Percentiles rank a stretch among this genome's conserved stretches.
Conservation (phyloP, 441 rosid species). For the Populus hybrid region DNA sequence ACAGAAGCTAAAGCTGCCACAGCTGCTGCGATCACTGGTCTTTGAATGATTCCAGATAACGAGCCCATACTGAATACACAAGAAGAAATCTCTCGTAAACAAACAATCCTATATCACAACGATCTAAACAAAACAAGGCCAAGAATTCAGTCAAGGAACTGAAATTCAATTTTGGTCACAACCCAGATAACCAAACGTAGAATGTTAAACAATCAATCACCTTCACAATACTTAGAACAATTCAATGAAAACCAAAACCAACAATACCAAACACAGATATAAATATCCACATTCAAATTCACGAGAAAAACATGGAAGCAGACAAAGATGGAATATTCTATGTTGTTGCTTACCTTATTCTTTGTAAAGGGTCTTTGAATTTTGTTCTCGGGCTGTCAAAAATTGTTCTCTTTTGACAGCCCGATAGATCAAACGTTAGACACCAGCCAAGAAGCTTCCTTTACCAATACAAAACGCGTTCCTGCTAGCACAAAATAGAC, state of each 20-base stretch:
- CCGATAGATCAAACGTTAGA: slow-evolving; percentile 15
- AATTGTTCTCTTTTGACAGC: slow-evolving; percentile 26
- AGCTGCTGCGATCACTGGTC: slow-evolving; percentile 80
- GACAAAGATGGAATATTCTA: slow-evolving; percentile 1
- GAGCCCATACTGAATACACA: slow-evolving; percentile 57
- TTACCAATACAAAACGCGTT: slow-evolving; percentile 2
- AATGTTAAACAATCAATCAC: slow-evolving; percentile 13
- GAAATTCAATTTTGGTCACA: not conserved
- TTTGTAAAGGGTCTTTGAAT: slow-evolving; percentile 3
- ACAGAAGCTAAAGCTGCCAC: slow-evolving; percentile 75
- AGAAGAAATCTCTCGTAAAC: slow-evolving; percentile 32
- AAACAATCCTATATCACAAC: slow-evolving; percentile 4
- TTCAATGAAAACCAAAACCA: not conserved
- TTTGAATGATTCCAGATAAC: slow-evolving; percentile 66
- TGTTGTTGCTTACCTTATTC: not conserved
- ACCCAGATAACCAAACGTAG: slow-evolving; percentile 22
- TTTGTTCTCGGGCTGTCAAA: slow-evolving; percentile 35
- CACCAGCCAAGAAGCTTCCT: slow-evolving; percentile 21
- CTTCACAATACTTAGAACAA: slow-evolving; percentile 20
- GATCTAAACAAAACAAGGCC: slow-evolving; percentile 1
- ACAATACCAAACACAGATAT: not conserved
- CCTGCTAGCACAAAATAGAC: not conserved
- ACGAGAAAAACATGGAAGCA: not conserved
- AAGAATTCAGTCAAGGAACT: not conserved
- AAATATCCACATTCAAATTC: not conserved